Conservation (phyloP, 768 basidiomycete species). For the Cystobasidium tubakii region DNA sequence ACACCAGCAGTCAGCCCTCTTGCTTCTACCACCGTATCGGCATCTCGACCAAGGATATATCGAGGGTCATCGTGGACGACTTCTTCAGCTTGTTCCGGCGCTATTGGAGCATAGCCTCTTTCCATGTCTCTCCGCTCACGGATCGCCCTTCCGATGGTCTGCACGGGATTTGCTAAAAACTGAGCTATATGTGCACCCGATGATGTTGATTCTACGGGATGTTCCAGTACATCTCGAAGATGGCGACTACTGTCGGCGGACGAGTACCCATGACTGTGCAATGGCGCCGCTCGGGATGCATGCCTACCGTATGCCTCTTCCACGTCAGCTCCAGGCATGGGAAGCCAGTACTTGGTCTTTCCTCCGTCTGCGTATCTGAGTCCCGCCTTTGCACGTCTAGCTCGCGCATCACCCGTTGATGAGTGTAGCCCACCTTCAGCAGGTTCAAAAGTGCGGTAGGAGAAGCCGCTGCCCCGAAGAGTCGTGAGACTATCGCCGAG, state of each 20-base stretch:
- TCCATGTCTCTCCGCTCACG: constrained; percentile 52
- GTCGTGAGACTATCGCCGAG: constrained; percentile 77
- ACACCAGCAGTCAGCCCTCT: constrained; percentile 45
- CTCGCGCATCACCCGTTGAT: constrained; percentile 63
- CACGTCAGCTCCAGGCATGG: constrained; percentile 54
- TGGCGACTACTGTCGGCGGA: constrained; percentile 1
- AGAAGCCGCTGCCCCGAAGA: constrained; percentile 79
- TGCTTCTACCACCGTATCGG: constrained; percentile 50
- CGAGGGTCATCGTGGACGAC: constrained; percentile 57
- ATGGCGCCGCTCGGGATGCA: constrained; percentile 16
- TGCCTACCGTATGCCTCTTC: constrained; percentile 37
- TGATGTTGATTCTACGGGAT: constrained; percentile 51
- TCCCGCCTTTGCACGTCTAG: constrained; percentile 80
- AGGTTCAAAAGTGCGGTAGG: constrained; percentile 93
- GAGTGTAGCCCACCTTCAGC: constrained; percentile 88
- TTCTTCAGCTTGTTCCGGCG: constrained; percentile 60
- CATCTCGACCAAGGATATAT: constrained; percentile 37
- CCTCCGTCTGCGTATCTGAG: constrained; percentile 88
- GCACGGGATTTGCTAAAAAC: constrained; percentile 48
- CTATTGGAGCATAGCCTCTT: constrained; percentile 69
- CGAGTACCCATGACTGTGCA: background rate
- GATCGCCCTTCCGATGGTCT: constrained; percentile 47
- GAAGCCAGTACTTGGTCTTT: constrained; percentile 90
- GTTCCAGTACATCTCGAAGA: constrained; percentile 47
- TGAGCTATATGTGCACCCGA: constrained; percentile 35